Conservation (phyloP, 106 monocot genomes). For the Dendrobium chrysotoxum region DNA sequence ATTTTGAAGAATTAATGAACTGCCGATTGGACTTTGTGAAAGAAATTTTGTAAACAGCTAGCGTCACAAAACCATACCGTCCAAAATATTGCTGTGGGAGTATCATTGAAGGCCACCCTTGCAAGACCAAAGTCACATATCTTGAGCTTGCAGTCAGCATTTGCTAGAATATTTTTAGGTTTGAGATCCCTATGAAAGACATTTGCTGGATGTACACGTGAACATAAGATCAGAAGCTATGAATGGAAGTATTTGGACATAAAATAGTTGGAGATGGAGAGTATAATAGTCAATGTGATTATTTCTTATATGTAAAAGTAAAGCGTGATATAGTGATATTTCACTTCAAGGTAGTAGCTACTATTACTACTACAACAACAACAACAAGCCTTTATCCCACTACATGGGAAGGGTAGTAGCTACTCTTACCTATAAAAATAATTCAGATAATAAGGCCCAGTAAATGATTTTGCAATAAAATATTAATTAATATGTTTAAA, state of each 20-base stretch:
- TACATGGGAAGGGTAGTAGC: too few relatives aligned
- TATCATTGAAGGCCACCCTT: constrained; percentile 78
- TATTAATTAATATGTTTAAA: too few relatives aligned
- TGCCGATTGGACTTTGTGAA: background rate
- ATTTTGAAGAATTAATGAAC: background rate
- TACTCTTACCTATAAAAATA: background rate
- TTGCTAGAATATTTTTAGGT: constrained; percentile 88
- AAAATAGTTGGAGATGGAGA: background rate
- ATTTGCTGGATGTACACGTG: constrained; percentile 44
- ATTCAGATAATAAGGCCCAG: background rate
- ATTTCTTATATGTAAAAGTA: background rate
- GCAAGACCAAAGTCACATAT: constrained; percentile 91
- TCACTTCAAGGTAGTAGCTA: background rate
- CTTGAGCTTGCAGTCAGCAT: constrained; percentile 88
- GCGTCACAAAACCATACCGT: constrained; percentile 31
- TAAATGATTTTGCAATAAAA: background rate
- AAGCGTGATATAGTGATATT: background rate
- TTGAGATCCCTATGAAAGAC: constrained; percentile 91
- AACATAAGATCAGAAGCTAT: background rate
- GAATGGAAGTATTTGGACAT: background rate
- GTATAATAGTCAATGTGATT: background rate
- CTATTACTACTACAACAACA: background rate
- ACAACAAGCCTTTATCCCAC: too few relatives aligned
- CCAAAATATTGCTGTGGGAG: constrained; percentile 93
- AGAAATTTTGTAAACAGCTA: background rate